phyloP scores from a whole-genome alignment of 2,329 filamentous ascomycete species.

The Arthrobotrys megalospora region DNA sequence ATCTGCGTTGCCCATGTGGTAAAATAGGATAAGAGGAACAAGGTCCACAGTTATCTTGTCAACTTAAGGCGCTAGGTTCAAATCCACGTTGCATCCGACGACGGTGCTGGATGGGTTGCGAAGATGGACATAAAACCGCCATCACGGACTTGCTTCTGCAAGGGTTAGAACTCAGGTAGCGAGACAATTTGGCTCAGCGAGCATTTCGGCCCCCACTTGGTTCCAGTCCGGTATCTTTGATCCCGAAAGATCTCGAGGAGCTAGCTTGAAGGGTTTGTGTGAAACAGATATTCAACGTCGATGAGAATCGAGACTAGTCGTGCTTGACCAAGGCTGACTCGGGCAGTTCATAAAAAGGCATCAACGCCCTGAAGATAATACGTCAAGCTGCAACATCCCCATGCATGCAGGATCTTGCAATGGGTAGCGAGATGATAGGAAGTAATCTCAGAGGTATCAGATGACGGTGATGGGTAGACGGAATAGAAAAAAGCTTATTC shows the following conservation, averaged over 20 bases:
- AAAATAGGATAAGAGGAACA: conserved; percentile 35
- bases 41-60: conserved; percentile 20
- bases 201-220: conserved; percentile 31
- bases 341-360: conserved; percentile 21
- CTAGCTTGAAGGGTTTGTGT: conserved; percentile 11
- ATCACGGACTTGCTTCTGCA: conserved; percentile 39
- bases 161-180: conserved; percentile 52
- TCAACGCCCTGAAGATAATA: conserved; percentile 27
- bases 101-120: conserved; percentile 21
- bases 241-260: conserved; percentile 37
- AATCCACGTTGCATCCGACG: conserved; percentile 48
- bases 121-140: conserved; percentile 35
- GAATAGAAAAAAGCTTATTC: conserved; percentile 53
- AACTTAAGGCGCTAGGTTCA: conserved; percentile 45
- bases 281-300: conserved; percentile 30
- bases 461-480: conserved; percentile 37
- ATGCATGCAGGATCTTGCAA: conserved; percentile 39
- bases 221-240: conserved; percentile 39
- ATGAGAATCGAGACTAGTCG: conserved; percentile 17
- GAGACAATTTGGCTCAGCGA: conserved; percentile 43
- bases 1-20: conserved; percentile 54
- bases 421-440: conserved; percentile 41
- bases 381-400: conserved; percentile 40
- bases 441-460: conserved; percentile 39
- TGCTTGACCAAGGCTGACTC: conserved; percentile 31